A percentile compares a stretch with the other conserved stretches of the same genome.
These are phyloP conservation scores for Camillea tinctor DNA, from an alignment of 2,329 filamentous ascomycete genomes.

Conservation along the genomic window DNA sequence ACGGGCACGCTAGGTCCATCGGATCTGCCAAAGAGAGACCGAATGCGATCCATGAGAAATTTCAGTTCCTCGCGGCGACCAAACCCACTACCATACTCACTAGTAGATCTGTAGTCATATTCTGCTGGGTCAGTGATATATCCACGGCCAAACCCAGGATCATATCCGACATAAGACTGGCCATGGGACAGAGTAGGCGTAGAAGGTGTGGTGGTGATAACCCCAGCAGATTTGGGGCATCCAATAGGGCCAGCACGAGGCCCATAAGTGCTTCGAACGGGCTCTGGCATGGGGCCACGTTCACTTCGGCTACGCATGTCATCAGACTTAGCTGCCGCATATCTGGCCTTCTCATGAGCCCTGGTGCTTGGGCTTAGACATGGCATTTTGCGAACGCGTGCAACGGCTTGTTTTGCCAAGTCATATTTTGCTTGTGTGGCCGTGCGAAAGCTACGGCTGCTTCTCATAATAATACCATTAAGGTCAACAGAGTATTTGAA, in stretches of 20 bases:
- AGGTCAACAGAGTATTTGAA: slow-evolving; percentile 25
- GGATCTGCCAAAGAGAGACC: slow-evolving; percentile 16
- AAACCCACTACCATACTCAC: background rate
- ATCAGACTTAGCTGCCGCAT: background rate
- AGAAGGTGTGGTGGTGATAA: background rate
- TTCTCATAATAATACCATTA: slow-evolving; percentile 11
- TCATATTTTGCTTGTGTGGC: slow-evolving; percentile 23
- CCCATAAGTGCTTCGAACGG: background rate
- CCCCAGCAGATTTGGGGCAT: background rate
- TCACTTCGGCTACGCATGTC: background rate
- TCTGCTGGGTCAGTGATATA: background rate
- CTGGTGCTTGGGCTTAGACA: background rate
- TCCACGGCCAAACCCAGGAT: background rate
- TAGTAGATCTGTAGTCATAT: background rate
- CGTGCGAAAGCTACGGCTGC: slow-evolving; percentile 7
- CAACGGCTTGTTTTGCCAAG: slow-evolving; percentile 8
- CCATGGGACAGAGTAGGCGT: background rate
- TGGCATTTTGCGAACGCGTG: slow-evolving; percentile 5
- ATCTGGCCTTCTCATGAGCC: background rate
- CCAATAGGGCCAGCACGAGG: background rate
- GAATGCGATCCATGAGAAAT: slow-evolving; percentile 17
- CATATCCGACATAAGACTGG: background rate
- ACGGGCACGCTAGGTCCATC: slow-evolving; percentile 16
- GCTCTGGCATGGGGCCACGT: background rate
- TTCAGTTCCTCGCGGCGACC: slow-evolving; percentile 11